Base-by-base conservation (phyloP, 805 yeast species). In the Yamadazyma phyllophila region DNA sequence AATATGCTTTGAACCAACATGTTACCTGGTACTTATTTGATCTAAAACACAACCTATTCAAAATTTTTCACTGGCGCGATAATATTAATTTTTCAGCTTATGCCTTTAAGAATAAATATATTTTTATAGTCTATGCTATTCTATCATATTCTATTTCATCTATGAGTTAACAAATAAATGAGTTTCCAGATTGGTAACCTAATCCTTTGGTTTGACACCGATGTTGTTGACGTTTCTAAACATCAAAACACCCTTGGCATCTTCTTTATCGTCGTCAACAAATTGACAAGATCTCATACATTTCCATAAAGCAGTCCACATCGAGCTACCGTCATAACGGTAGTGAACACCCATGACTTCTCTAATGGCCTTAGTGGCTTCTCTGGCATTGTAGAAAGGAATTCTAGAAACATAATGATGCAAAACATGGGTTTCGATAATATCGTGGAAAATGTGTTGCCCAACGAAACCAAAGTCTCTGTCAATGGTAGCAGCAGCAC, bases 401-500 rank as follows among this genome's bases (percentile, higher is more conserved):
- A 78, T 76, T 62, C 81, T 67, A 8, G 80, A 73, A 42, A 74
- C 74, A 49, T 75, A 78, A 55, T 78, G 82, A 55, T 78, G 82
- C 54, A 76, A 69, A 43, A 78, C 81, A 54, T 78, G 82, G 32
- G 82, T 77, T 62, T 78, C 82, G 52, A 77, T 77, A 51, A 77
- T 77, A 57, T 78, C 82, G 53, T 78, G 82, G 73, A 78, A 77
- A 47, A 77, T 71, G 54, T 72, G 75, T 56, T 67, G 76, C 46
- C 84, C 85, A 44, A 80, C 61, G 48, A 80, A 78, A 9, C 84
- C 84, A 59, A 73, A 80, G 51, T 80, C 71, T 63, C 85, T 71
- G 60, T 80, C 85, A 50, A 80, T 77, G 31, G 85, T 80, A 37
- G 83, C 78, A 50, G 84, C 84, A 7, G 85, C 83, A 61, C 85